Conservation (phyloP, 352 stramenopile genomes). For the Elongisporangium prolatum region DNA sequence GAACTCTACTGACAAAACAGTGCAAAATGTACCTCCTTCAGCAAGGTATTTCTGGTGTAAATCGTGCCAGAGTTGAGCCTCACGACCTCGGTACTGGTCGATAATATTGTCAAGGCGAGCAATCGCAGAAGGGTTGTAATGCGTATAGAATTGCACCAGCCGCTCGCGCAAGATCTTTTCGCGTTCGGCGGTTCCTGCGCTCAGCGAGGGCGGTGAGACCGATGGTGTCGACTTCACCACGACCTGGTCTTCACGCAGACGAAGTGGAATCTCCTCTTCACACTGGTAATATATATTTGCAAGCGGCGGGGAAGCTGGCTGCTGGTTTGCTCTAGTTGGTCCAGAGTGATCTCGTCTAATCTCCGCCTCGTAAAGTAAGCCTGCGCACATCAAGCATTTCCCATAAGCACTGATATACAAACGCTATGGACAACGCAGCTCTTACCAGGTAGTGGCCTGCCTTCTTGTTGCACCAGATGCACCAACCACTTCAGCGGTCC, state of each 20-base stretch:
- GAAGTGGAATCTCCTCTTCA: constrained; percentile 38
- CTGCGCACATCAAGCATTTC: constrained; percentile 13
- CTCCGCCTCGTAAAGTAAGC: constrained; percentile 71
- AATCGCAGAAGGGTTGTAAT: constrained; percentile 61
- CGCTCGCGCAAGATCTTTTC: constrained; percentile 30
- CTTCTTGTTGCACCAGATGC: constrained; percentile 92
- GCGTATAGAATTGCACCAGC: constrained; percentile 62
- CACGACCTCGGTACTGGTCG: constrained; percentile 63
- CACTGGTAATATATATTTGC: constrained; percentile 74
- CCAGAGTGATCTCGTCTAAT: constrained; percentile 34
- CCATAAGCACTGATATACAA: not conserved
- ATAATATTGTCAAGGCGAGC: constrained; percentile 68
- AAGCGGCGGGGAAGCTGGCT: constrained; percentile 8
- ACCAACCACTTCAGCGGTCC: constrained; percentile 95
- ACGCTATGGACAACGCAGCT: not conserved
- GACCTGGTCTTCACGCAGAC: constrained; percentile 7
- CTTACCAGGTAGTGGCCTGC: constrained; percentile 83
- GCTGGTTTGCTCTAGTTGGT: not conserved
- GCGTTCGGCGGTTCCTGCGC: constrained; percentile 23
- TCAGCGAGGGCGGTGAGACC: constrained; percentile 74
- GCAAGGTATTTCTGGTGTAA: constrained; percentile 70
- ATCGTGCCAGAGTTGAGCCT: constrained; percentile 75
- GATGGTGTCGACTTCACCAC: not conserved
- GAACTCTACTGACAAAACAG: not conserved
- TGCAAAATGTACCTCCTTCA: constrained; percentile 27